Conservation (phyloP, 805 yeast genomes). For the Candida khao-thaluensis region DNA sequence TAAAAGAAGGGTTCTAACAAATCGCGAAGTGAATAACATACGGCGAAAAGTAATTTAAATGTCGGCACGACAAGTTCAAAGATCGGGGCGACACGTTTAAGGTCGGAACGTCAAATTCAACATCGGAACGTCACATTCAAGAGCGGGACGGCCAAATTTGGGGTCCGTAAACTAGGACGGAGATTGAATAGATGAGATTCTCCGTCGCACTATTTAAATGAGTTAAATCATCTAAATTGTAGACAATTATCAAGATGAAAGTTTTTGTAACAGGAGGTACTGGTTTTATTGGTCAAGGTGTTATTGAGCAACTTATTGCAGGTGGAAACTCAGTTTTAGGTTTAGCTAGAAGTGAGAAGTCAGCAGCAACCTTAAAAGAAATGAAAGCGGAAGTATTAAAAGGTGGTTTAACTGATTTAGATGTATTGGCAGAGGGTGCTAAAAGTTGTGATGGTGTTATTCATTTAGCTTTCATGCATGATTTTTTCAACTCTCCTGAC, state of each 20-base stretch:
- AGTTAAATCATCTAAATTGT: too few relatives aligned
- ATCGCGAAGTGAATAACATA: too few relatives aligned
- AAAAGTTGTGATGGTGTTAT: conserved; percentile 32
- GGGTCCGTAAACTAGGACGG: too few relatives aligned
- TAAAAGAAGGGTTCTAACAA: too few relatives aligned
- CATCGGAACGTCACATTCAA: too few relatives aligned
- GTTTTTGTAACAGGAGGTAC: conserved; percentile 37
- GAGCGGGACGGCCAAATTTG: too few relatives aligned
- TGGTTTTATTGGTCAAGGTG: conserved; percentile 30
- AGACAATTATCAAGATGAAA: conserved; percentile 21
- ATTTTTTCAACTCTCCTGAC: conserved; percentile 18
- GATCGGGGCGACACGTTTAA: too few relatives aligned
- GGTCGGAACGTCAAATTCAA: too few relatives aligned
- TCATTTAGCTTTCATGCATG: conserved; percentile 36
- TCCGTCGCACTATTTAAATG: too few relatives aligned
- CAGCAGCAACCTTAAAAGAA: conserved; percentile 9
- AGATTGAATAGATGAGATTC: too few relatives aligned
- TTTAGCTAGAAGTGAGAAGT: conserved; percentile 29
- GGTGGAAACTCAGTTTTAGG: conserved; percentile 28
- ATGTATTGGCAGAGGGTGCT: conserved; percentile 25
- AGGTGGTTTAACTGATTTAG: conserved; percentile 31
- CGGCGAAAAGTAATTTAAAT: too few relatives aligned
- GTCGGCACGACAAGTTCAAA: too few relatives aligned
- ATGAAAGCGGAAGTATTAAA: background rate
- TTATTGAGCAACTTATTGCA: conserved; percentile 19